Evolutionary conservation across 2,329 filamentous ascomycete genomes (phyloP).

Genomic region (Alternaria consortialis): DNA sequence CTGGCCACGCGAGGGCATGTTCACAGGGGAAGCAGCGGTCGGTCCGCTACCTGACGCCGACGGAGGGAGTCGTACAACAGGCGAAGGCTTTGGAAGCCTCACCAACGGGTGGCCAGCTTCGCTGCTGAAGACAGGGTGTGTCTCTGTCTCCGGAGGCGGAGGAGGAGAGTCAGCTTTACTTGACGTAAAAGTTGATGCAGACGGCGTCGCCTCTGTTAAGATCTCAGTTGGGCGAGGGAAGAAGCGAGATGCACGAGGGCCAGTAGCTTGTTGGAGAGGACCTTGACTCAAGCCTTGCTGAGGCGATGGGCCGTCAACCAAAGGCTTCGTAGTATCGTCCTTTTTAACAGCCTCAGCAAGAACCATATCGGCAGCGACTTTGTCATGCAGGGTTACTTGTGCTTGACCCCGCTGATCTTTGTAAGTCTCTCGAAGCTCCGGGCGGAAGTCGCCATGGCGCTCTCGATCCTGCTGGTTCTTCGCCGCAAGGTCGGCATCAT

Average conservation of each 20-base stretch:
- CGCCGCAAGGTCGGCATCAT: conserved; percentile 35
- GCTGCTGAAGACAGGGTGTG: conserved; percentile 77
- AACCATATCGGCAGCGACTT: conserved; percentile 29
- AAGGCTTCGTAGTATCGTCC: conserved; percentile 36
- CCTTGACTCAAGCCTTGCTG: conserved; percentile 33
- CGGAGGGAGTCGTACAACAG: conserved; percentile 83
- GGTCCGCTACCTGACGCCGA: conserved; percentile 50
- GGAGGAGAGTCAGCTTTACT: conserved; percentile 44
- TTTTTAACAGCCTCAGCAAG: conserved; percentile 30
- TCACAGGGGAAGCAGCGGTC: conserved; percentile 49
- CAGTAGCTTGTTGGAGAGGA: conserved; percentile 36
- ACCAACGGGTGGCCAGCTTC: conserved; percentile 72
- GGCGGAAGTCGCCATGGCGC: conserved; percentile 41
- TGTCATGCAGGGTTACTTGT: conserved; percentile 41
- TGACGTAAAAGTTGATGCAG: conserved; percentile 26
- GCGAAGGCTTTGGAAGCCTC: conserved; percentile 72
- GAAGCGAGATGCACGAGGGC: conserved; percentile 49
- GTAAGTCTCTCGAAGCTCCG: conserved; percentile 46
- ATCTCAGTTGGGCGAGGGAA: conserved; percentile 46
- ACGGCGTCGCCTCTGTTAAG: conserved; percentile 32
- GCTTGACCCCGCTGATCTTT: conserved; percentile 42
- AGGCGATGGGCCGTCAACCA: conserved; percentile 34
- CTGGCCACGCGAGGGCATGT: conserved; percentile 48
- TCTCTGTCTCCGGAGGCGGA: conserved; percentile 74
- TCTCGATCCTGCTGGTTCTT: conserved; percentile 43